These are phyloP conservation scores for Ophiostoma angusticollis DNA, from an alignment of 2,329 filamentous ascomycete genomes.

Conservation along the genomic window DNA sequence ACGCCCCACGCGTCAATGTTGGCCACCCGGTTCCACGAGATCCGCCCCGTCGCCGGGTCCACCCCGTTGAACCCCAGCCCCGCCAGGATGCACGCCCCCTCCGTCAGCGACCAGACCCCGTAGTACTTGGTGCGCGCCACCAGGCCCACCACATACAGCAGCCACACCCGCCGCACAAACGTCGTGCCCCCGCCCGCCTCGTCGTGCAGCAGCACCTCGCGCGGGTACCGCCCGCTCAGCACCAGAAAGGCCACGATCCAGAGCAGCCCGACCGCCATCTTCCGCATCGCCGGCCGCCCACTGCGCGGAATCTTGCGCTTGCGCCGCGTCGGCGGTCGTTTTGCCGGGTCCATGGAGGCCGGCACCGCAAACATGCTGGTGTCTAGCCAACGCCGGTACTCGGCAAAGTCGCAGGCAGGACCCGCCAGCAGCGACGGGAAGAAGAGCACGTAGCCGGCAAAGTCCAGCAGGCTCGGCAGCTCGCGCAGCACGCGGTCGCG, in stretches of 20 bases:
- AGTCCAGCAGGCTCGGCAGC: slow-evolving; percentile 69
- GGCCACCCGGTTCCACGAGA: slow-evolving; percentile 78
- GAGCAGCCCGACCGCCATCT: slow-evolving; percentile 56
- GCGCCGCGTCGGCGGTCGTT: slow-evolving; percentile 74
- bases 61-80: slow-evolving; percentile 92
- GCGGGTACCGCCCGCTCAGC: slow-evolving; percentile 34
- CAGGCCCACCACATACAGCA: slow-evolving; percentile 73
- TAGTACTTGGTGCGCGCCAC: slow-evolving; percentile 88
- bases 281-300: slow-evolving; percentile 69
- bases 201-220: slow-evolving; percentile 40
- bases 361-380: slow-evolving; percentile 89
- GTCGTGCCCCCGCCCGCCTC: slow-evolving; percentile 51
- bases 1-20: slow-evolving; percentile 82
- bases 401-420: slow-evolving; percentile 86
- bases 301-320: slow-evolving; percentile 88
- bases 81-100: slow-evolving; percentile 86
- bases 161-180: slow-evolving; percentile 61
- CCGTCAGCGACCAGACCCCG: slow-evolving; percentile 84
- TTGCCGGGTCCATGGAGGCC: slow-evolving; percentile 66
- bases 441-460: slow-evolving; percentile 82
- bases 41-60: slow-evolving; percentile 69
- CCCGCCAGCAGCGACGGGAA: slow-evolving; percentile 85
- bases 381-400: slow-evolving; percentile 86
- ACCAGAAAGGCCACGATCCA: slow-evolving; percentile 75
- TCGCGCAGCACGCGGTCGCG: slow-evolving; percentile 65